Evolutionary conservation across 352 stramenopile species (phyloP).

Genomic region (Globisporangium emineosum): DNA sequence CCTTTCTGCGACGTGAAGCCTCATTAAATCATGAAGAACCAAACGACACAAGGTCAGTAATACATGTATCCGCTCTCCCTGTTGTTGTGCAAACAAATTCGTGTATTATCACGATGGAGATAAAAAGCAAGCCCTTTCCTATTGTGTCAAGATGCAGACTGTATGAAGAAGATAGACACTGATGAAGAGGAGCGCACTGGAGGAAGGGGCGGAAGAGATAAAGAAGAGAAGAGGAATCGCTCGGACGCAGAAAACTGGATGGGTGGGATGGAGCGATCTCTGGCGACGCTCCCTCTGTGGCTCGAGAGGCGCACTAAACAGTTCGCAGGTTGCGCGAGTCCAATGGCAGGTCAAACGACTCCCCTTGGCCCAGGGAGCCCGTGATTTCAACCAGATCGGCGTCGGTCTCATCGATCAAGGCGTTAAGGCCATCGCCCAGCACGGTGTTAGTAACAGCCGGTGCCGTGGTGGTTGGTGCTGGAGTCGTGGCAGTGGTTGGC

Average conservation of each 20-base stretch:
- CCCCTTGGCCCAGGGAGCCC: too few species aligned
- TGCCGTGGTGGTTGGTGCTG: not conserved
- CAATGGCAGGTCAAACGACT: not conserved
- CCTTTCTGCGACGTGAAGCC: too few species aligned
- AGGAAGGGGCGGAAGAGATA: not conserved
- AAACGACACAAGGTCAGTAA: not conserved
- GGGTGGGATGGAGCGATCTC: not conserved
- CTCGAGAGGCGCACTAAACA: not conserved
- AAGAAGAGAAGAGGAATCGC: not conserved
- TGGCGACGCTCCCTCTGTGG: not conserved
- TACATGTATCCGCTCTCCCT: not conserved
- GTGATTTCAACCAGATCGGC: not conserved
- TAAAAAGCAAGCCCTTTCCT: constrained; percentile 1
- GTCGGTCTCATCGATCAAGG: not conserved
- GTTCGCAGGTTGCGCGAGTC: not conserved
- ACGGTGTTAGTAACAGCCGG: too few species aligned
- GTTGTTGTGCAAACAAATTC: not conserved
- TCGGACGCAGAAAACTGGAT: not conserved
- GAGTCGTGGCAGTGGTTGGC: not conserved
- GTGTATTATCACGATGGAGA: not conserved
- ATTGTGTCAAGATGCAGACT: not conserved
- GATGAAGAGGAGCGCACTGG: not conserved
- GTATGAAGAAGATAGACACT: not conserved
- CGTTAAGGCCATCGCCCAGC: too few species aligned
- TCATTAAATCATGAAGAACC: not conserved